phyloP scores from a whole-genome alignment of 2,329 filamentous ascomycete species.

The Chrysoporthe austroafricana region DNA sequence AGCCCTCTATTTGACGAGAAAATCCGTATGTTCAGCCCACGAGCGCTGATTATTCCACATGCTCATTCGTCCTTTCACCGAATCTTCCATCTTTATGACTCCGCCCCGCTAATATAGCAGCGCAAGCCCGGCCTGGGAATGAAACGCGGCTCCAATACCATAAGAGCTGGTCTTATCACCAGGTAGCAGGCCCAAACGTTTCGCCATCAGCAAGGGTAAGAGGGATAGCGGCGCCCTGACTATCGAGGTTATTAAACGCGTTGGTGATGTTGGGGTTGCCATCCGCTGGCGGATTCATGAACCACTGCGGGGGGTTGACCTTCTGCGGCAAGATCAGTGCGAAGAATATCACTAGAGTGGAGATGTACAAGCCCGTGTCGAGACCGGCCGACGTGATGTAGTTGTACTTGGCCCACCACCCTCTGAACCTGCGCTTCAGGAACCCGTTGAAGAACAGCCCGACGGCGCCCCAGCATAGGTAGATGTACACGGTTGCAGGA shows the following conservation, averaged over 20 bases:
- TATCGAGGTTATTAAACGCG: constrained; percentile 23
- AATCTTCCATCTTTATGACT: background rate
- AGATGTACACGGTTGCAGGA: constrained; percentile 53
- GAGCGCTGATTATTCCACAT: background rate
- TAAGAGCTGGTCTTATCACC: constrained; percentile 27
- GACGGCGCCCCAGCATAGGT: constrained; percentile 50
- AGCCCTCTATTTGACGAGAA: too few species aligned
- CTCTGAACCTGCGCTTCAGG: constrained; percentile 49
- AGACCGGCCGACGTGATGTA: constrained; percentile 58
- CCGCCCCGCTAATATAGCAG: too few species aligned
- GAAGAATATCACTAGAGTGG: constrained; percentile 54
- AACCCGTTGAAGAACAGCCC: constrained; percentile 56
- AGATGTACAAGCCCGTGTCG: constrained; percentile 53
- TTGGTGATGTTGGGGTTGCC: constrained; percentile 41
- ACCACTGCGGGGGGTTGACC: constrained; percentile 29
- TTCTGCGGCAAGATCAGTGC: constrained; percentile 23
- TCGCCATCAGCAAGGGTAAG: constrained; percentile 38
- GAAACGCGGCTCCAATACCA: background rate
- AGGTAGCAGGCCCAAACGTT: constrained; percentile 46
- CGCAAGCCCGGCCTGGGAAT: background rate
- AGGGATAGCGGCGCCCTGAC: constrained; percentile 16
- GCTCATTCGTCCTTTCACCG: background rate
- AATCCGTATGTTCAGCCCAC: too few species aligned
- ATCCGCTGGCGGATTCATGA: constrained; percentile 39
- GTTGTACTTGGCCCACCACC: constrained; percentile 61